Base-by-base conservation (phyloP, 1,284 basidiomycete species). In the Marasmius oreades region DNA sequence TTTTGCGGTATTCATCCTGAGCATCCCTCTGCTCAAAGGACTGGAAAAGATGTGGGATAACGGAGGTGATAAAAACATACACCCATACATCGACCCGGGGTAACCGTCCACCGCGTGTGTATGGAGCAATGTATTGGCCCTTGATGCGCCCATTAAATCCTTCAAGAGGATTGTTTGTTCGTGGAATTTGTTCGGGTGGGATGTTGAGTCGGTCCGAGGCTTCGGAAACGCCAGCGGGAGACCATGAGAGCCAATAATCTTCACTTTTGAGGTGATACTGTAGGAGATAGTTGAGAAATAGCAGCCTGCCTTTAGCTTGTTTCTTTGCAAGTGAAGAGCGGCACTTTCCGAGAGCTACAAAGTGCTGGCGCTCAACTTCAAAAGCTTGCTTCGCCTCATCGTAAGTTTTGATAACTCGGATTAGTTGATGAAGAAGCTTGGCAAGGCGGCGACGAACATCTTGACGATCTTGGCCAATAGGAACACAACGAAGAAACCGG, bases 211-310 rank as follows among this genome's bases (percentile, higher is more conserved):
- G 39, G 8, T 36, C n/a, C 4, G 64, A 53, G 0, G 65, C 66
- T 28, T 63, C 51, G n/a, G 55, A 43, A 0, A 56, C 57, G 42
- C 67, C 65, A 31, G 62, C 59, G 10, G 42, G 47, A 14, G 67
- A 69, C 66, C 67, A 69, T 6, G 66, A 62, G 11, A 67, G 45
- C 45, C 67, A 69, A 45, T 46, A 67, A 67, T 0, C 34, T 34
- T 1, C n/a, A n/a, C n/a, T n/a, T n/a, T n/a, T n/a, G n/a, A n/a
- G n/a, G n/a, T n/a, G n/a, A n/a, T n/a, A n/a, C n/a, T n/a, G n/a
- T n/a, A n/a, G n/a, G n/a, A n/a, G n/a, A n/a, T n/a, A n/a, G n/a
- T n/a, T n/a, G n/a, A 68, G 60, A 53, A 67, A 68, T 0, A 44
- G 52, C 3, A 69, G 53, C 2, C 55, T 65, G 14, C 43, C 64